Evolutionary conservation across 805 yeast genomes (phyloP), one percentile per base, ranked within the genome.

Genomic region (Saccharomycopsis fodiens): DNA sequence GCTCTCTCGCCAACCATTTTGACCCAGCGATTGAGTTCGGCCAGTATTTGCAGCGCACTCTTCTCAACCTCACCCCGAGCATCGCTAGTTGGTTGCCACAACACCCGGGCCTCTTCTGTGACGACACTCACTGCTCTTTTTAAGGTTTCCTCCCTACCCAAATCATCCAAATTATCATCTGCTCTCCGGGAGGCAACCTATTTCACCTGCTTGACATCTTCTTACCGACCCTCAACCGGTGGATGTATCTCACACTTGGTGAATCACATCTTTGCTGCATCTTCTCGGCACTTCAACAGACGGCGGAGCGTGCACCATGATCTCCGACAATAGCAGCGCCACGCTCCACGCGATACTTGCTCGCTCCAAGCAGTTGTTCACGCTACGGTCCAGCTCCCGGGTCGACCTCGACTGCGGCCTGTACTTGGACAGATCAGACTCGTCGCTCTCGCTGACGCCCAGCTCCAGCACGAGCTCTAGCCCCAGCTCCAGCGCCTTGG

Each of bases 401-500:
- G 10, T 25, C 29, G 29, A 25, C 10, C 29, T 25, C 29, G 29
- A 25, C 29, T 25, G 10, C 29, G 6, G 29, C 29, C 29, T 25
- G 10, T 6, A 25, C 29, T 10, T 25, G 10, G 10, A 6, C 6
- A 6, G 29, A 6, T 25, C 29, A 6, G 29, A 25, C 29, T 7
- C 29, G 10, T 25, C 29, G 29, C 29, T 25, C 29, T 6, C 29
- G 10, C 29, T n/a, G 32, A 12, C n/a, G 32, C 13, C n/a, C n/a
- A 29, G 32, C 32, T 12, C 13, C 12, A 29, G 32, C 32, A 29
- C 20, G 20, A 32, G 36, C 36, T 7, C 36, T 19, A 32, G 36
- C 36, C 8, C 20, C 36, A 32, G 36, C 36, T 6, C 20, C 36
- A 32, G 36, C 36, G 20, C 36, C 36, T 17, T 19, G 17, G 34